Conservation (phyloP, 495 filamentous ascomycete genomes). For the Aspergillus nanangensis region DNA sequence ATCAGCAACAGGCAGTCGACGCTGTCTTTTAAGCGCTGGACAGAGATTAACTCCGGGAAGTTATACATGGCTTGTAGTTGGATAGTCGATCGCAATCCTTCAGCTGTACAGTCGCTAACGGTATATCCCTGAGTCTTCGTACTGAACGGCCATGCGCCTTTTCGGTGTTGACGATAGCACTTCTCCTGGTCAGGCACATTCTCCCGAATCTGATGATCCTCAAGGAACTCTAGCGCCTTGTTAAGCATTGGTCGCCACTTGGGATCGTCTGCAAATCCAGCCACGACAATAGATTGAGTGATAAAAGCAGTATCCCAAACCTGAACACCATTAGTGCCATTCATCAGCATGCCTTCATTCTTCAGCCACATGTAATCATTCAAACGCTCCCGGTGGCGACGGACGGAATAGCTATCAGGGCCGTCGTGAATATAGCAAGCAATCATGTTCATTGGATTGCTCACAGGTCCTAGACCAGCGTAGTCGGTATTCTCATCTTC, state of each 20-base stretch:
- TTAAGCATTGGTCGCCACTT: constrained; percentile 80
- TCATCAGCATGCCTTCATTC: constrained; percentile 84
- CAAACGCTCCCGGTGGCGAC: constrained; percentile 72
- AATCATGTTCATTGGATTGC: constrained; percentile 80
- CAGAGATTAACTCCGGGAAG: constrained; percentile 70
- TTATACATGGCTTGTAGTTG: constrained; percentile 75
- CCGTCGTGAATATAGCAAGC: constrained; percentile 81
- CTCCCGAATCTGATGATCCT: constrained; percentile 86
- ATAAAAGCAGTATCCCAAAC: constrained; percentile 92
- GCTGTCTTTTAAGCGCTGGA: constrained; percentile 74
- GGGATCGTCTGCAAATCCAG: constrained; percentile 71
- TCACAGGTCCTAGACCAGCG: constrained; percentile 84
- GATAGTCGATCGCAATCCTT: constrained; percentile 83
- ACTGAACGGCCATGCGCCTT: constrained; percentile 94
- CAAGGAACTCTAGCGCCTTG: constrained; percentile 80
- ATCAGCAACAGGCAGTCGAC: constrained; percentile 88
- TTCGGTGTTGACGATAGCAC: constrained; percentile 88
- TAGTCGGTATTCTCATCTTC: constrained; percentile 92
- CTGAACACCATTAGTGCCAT: constrained; percentile 96
- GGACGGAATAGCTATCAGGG: constrained; percentile 68
- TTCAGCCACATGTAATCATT: constrained; percentile 92
- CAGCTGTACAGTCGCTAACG: constrained; percentile 89
- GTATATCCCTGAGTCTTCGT: constrained; percentile 90
- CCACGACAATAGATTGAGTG: constrained; percentile 75
- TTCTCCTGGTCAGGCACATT: constrained; percentile 72